Percentiles rank a stretch among this genome's conserved stretches.
Evolutionary conservation across 164 flowering plant genomes (phyloP).

Genomic region (Magnolia officinalis): DNA sequence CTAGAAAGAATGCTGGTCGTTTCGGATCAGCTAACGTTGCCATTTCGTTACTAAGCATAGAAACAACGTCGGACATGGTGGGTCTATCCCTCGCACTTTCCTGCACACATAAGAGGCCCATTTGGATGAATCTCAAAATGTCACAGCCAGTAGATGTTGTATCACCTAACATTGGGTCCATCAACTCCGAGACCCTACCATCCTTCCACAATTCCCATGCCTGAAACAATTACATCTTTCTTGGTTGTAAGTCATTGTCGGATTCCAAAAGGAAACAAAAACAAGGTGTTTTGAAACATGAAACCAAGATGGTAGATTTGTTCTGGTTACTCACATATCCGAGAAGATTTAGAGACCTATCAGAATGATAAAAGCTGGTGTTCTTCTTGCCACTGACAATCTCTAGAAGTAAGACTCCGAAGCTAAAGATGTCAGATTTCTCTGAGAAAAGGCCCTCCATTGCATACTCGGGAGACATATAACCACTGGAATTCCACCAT

Average conservation of each 20-base stretch:
- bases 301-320: too few species aligned
- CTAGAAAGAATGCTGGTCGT: too few species aligned
- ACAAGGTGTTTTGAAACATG: too few species aligned
- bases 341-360: neutral
- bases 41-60: too few species aligned
- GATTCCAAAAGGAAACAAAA: neutral
- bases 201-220: conserved; percentile 7
- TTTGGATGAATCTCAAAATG: too few species aligned
- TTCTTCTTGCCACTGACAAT: neutral
- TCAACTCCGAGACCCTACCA: neutral
- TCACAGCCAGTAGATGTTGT: neutral
- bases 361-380: neutral
- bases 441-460: neutral
- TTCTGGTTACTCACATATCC: conserved; percentile 4
- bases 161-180: neutral
- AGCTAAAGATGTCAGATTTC: neutral
- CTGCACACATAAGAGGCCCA: too few species aligned
- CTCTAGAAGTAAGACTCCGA: neutral
- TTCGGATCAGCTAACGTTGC: too few species aligned
- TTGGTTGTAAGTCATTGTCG: neutral
- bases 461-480: neutral
- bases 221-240: neutral
- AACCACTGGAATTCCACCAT: conserved; percentile 7
- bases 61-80: too few species aligned
- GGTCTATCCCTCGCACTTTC: too few species aligned